Evolutionary conservation across 495 filamentous ascomycete genomes (phyloP).

Genomic region (Venustampulla echinocandica): DNA sequence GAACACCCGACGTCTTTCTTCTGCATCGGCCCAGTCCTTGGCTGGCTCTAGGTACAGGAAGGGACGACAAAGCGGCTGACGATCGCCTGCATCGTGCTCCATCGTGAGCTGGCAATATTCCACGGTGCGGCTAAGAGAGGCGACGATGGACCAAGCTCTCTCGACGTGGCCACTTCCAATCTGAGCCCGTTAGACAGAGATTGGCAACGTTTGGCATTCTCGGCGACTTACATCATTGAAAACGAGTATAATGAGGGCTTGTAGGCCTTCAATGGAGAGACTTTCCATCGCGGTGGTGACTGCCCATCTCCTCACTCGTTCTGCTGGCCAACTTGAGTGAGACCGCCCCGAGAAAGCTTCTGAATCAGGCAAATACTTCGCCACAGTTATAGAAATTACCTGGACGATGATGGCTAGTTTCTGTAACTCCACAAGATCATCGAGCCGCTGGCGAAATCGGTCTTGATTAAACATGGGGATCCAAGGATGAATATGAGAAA

Average conservation of each 20-base stretch:
- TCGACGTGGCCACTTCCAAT: slow-evolving; percentile 25
- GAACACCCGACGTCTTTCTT: slow-evolving; percentile 32
- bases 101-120: slow-evolving; percentile 31
- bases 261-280: slow-evolving; percentile 28
- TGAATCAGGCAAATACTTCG: slow-evolving; percentile 12
- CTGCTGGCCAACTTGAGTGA: slow-evolving; percentile 15
- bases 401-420: slow-evolving; percentile 24
- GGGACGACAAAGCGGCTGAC: slow-evolving; percentile 20
- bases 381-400: slow-evolving; percentile 22
- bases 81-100: slow-evolving; percentile 24
- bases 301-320: slow-evolving; percentile 21
- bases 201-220: not conserved
- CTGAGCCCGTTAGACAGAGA: slow-evolving; percentile 5
- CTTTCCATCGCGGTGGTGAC: slow-evolving; percentile 27
- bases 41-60: slow-evolving; percentile 19
- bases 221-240: slow-evolving; percentile 27
- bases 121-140: slow-evolving; percentile 31
- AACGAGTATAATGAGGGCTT: slow-evolving; percentile 28
- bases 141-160: slow-evolving; percentile 30
- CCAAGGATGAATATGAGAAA: slow-evolving; percentile 28
- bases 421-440: slow-evolving; percentile 8
- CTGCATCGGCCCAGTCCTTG: slow-evolving; percentile 29
- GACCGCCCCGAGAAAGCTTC: not conserved
- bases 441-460: slow-evolving; percentile 22
- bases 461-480: slow-evolving; percentile 30